Evolutionary conservation across 202 grass and related monocot genomes (phyloP).

Genomic region (Brachypodium distachyon): DNA sequence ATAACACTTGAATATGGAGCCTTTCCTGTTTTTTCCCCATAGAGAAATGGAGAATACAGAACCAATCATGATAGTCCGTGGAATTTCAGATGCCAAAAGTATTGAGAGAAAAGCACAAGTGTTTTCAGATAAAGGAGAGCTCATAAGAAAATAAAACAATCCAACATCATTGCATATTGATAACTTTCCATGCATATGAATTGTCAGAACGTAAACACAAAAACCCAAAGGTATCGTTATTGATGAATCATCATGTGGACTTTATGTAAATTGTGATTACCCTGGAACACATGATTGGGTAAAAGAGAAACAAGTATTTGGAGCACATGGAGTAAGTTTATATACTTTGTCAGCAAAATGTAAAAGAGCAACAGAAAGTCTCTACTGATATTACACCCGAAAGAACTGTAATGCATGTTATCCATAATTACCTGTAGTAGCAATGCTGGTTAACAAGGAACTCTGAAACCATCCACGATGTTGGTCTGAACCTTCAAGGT

Average conservation of each 20-base stretch:
- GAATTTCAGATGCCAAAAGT: neutral
- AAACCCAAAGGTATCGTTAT: neutral
- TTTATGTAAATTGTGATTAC: neutral
- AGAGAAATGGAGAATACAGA: constrained; percentile 16
- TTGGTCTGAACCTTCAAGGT: constrained; percentile 97
- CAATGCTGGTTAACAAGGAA: constrained; percentile 91
- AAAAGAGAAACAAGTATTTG: neutral
- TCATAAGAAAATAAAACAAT: constrained; percentile 10
- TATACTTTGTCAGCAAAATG: neutral
- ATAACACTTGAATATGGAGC: constrained; percentile 91
- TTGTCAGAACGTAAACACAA: neutral
- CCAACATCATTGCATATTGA: neutral
- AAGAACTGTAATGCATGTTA: constrained; percentile 1
- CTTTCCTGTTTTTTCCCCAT: constrained; percentile 51
- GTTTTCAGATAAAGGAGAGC: neutral
- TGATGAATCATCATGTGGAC: neutral
- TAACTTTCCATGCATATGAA: neutral
- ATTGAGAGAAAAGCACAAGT: neutral
- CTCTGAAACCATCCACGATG: constrained; percentile 99
- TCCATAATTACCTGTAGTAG: constrained; percentile 67
- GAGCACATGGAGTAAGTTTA: neutral
- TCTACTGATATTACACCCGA: neutral
- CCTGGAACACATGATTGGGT: neutral
- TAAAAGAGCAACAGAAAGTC: neutral
- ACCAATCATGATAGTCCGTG: neutral